Percentiles rank a stretch among this genome's conserved stretches.
phyloP scores from a whole-genome alignment of 805 yeast species.

The Kazachstania viticola region DNA sequence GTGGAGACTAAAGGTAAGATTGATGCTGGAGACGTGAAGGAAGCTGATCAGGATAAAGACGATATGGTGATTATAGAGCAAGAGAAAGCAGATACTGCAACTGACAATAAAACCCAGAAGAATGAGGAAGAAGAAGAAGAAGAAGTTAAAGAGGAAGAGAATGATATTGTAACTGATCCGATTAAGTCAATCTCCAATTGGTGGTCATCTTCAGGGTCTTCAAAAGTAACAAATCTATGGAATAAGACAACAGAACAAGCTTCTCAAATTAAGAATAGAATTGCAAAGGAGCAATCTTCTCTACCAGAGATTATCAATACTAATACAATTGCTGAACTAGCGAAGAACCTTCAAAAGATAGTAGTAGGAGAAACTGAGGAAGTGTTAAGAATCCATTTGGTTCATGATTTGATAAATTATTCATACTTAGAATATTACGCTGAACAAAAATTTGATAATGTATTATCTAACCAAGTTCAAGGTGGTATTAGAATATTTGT shows the following conservation, averaged over 20 bases:
- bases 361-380: slow-evolving; percentile 37
- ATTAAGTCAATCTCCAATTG: slow-evolving; percentile 55
- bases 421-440: slow-evolving; percentile 30
- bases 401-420: slow-evolving; percentile 56
- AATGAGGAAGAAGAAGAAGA: slow-evolving; percentile 15
- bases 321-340: slow-evolving; percentile 19
- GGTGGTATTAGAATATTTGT: slow-evolving; percentile 60
- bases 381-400: slow-evolving; percentile 46
- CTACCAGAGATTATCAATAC: slow-evolving; percentile 19
- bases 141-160: slow-evolving; percentile 10
- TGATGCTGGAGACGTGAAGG: slow-evolving; percentile 6
- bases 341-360: slow-evolving; percentile 24
- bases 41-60: slow-evolving; percentile 6
- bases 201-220: slow-evolving; percentile 66
- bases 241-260: slow-evolving; percentile 43
- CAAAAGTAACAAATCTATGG: slow-evolving; percentile 56
- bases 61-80: slow-evolving; percentile 5
- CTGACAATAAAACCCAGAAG: slow-evolving; percentile 10
- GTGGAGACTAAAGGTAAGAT: slow-evolving; percentile 5
- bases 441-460: slow-evolving; percentile 44
- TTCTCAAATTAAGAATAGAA: slow-evolving; percentile 28
- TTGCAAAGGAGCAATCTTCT: slow-evolving; percentile 26
- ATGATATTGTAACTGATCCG: slow-evolving; percentile 39
- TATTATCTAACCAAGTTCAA: slow-evolving; percentile 59
- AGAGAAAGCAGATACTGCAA: slow-evolving; percentile 12